Conservation (phyloP, 331 rosid genomes). For the Acacia pycnantha region DNA sequence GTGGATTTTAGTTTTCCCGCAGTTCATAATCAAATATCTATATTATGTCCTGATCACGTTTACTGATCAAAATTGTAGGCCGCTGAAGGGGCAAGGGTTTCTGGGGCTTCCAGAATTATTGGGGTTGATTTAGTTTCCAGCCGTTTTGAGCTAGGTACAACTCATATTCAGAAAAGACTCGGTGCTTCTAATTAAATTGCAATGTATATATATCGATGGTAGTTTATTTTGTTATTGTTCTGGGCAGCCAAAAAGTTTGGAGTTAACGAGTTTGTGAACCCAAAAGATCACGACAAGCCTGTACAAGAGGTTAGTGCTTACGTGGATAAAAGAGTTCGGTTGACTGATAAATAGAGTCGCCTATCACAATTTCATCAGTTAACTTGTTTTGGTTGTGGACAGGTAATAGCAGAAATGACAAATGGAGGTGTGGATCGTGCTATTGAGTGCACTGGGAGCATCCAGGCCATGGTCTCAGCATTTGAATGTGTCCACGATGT, state of each 20-base stretch:
- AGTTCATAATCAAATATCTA: not conserved
- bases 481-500: conserved; percentile 79
- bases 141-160: conserved; percentile 42
- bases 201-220: not conserved
- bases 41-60: not conserved
- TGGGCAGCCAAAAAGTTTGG: conserved; percentile 64
- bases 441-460: conserved; percentile 66
- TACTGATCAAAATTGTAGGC: conserved; percentile 15
- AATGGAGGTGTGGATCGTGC: conserved; percentile 73
- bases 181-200: not conserved
- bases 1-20: not conserved
- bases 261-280: conserved; percentile 66
- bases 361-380: not conserved
- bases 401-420: conserved; percentile 63
- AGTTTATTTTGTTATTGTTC: not conserved
- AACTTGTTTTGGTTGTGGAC: not conserved
- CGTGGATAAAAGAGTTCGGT: not conserved
- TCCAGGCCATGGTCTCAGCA: conserved; percentile 75
- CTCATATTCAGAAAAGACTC: not conserved
- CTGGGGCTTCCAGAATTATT: conserved; percentile 43
- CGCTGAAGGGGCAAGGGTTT: conserved; percentile 47
- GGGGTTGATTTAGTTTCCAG: conserved; percentile 42
- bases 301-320: conserved; percentile 49
- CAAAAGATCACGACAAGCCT: conserved; percentile 61
- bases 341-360: not conserved